Evolutionary conservation across 371 early-diverging fungal genomes (phyloP).

Genomic region (Batkoa obscura): DNA sequence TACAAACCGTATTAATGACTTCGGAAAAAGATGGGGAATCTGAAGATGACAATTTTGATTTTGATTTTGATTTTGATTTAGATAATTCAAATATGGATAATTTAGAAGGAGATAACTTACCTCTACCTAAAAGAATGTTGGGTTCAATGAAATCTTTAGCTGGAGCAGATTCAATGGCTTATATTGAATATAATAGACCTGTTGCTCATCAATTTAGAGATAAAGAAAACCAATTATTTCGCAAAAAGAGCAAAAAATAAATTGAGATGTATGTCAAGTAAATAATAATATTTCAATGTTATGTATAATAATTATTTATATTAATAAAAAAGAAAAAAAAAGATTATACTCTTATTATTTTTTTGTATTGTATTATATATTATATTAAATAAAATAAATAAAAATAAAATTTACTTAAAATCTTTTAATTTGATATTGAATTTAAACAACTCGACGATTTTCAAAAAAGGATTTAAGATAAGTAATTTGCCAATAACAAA

Average conservation of each 20-base stretch:
- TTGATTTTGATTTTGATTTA: constrained; percentile 1
- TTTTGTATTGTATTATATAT: too few species aligned
- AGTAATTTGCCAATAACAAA: constrained; percentile 1
- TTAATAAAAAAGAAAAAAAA: too few species aligned
- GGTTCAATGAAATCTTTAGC: constrained; percentile 63
- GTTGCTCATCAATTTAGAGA: constrained; percentile 11
- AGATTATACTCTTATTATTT: too few species aligned
- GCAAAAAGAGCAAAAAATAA: too few species aligned
- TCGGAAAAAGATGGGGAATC: constrained; percentile 45
- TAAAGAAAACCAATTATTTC: neutral
- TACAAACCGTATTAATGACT: constrained; percentile 71
- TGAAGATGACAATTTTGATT: constrained; percentile 19
- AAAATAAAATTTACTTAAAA: too few species aligned
- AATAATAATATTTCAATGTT: too few species aligned
- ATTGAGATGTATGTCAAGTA: too few species aligned
- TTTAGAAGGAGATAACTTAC: neutral
- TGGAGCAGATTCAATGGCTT: constrained; percentile 91
- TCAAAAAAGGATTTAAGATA: constrained; percentile 2
- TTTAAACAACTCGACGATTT: neutral
- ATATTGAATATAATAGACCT: constrained; percentile 44
- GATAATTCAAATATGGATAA: neutral
- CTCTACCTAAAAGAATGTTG: constrained; percentile 16
- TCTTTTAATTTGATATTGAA: too few species aligned
- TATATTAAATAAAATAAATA: too few species aligned
- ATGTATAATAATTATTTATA: too few species aligned